A percentile compares a stretch with the other conserved stretches of the same genome.
These are phyloP conservation scores for Coleophoma eucalyptorum DNA, from an alignment of 2,329 filamentous ascomycete species.

Conservation along the genomic window DNA sequence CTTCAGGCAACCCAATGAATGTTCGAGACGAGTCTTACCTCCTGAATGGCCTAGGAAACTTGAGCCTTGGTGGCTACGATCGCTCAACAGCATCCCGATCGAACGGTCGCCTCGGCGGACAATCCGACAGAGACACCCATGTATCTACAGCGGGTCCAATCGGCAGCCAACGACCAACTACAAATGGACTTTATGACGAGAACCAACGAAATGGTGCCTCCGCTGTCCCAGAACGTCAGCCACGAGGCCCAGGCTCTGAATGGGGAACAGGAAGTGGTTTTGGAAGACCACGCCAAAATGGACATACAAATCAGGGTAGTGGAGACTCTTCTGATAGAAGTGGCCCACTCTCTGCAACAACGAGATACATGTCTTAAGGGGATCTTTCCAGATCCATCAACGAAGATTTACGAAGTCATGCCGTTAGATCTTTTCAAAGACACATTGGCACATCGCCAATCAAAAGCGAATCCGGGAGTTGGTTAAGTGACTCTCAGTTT, in stretches of 20 bases:
- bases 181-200: slow-evolving; percentile 26
- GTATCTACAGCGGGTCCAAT: slow-evolving; percentile 50
- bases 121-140: slow-evolving; percentile 40
- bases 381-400: slow-evolving; percentile 8
- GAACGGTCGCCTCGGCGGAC: slow-evolving; percentile 38
- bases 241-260: slow-evolving; percentile 51
- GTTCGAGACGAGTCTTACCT: slow-evolving; percentile 24
- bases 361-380: slow-evolving; percentile 19
- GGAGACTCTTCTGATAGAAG: slow-evolving; percentile 32
- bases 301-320: slow-evolving; percentile 58
- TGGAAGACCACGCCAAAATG: slow-evolving; percentile 50
- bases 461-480: neutral
- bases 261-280: slow-evolving; percentile 56
- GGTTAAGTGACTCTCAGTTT: neutral
- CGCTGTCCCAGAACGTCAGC: slow-evolving; percentile 54
- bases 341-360: slow-evolving; percentile 8
- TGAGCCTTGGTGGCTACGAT: slow-evolving; percentile 48
- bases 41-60: slow-evolving; percentile 50
- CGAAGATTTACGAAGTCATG: slow-evolving; percentile 24
- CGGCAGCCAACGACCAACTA: slow-evolving; percentile 57
- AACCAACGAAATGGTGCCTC: slow-evolving; percentile 20
- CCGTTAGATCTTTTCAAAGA: slow-evolving; percentile 13
- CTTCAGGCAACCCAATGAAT: slow-evolving; percentile 59
- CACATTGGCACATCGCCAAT: neutral
- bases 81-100: slow-evolving; percentile 23